Conservation (phyloP, 1,284 basidiomycete genomes). For the Pseudozyma sp. region DNA sequence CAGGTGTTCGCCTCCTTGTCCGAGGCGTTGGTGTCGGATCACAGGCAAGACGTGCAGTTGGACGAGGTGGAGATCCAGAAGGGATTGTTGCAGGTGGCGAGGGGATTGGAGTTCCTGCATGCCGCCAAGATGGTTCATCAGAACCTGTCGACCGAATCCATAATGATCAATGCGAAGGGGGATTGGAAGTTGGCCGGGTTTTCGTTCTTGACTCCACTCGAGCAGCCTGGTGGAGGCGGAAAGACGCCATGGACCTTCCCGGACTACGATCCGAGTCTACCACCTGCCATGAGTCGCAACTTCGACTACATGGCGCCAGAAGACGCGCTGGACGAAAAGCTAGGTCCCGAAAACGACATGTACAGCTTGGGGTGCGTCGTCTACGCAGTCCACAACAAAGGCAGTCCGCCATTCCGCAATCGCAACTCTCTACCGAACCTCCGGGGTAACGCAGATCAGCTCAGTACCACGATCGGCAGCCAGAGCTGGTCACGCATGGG, state of each 20-base stretch:
- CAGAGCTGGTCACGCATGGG: slow-evolving; percentile 54
- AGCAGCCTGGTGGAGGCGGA: slow-evolving; percentile 76
- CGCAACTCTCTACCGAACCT: slow-evolving; percentile 84
- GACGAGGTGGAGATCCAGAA: slow-evolving; percentile 84
- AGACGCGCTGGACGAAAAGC: slow-evolving; percentile 88
- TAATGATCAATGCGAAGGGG: slow-evolving; percentile 74
- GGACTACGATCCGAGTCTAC: slow-evolving; percentile 83
- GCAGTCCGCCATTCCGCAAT: slow-evolving; percentile 86
- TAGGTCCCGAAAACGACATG: slow-evolving; percentile 87
- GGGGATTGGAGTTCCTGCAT: slow-evolving; percentile 92
- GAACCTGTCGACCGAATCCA: slow-evolving; percentile 79
- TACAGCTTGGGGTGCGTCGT: slow-evolving; percentile 92
- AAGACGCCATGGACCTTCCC: slow-evolving; percentile 88
- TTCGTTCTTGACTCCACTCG: slow-evolving; percentile 81
- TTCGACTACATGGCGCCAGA: slow-evolving; percentile 96
- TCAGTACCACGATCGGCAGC: slow-evolving; percentile 41
- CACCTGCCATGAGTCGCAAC: slow-evolving; percentile 86
- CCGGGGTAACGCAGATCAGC: slow-evolving; percentile 79
- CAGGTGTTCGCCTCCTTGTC: slow-evolving; percentile 63
- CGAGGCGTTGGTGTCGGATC: slow-evolving; percentile 38
- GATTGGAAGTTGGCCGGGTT: slow-evolving; percentile 98
- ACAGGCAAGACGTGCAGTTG: slow-evolving; percentile 54
- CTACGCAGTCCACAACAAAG: slow-evolving; percentile 81
- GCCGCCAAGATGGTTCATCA: slow-evolving; percentile 89
- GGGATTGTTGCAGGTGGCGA: slow-evolving; percentile 91